phyloP scores from a whole-genome alignment of 148 eudicot species.

The Pharnaceum exiguum region DNA sequence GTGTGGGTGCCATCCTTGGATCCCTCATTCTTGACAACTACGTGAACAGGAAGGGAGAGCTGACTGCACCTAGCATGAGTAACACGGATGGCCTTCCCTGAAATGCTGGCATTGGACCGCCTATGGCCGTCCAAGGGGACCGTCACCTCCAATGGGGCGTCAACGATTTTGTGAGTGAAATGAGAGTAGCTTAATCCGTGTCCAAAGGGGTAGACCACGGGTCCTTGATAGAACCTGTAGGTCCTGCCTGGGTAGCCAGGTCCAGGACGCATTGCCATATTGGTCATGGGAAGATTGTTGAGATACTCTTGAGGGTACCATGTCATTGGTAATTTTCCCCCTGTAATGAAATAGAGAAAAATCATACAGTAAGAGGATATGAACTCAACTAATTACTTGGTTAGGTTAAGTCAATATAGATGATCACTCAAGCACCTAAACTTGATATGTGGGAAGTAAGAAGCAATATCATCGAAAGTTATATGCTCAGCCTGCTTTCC shows the following conservation, averaged over 20 bases:
- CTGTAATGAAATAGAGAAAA: conserved; percentile 24
- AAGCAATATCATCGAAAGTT: too few relatives aligned
- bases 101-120: conserved; percentile 25
- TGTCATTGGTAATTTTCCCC: conserved; percentile 90
- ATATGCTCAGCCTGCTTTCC: too few relatives aligned
- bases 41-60: conserved; percentile 42
- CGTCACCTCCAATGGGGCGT: conserved; percentile 41
- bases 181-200: conserved; percentile 80
- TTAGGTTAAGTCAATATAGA: too few relatives aligned
- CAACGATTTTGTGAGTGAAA: conserved; percentile 45
- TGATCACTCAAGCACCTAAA: too few relatives aligned
- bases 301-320: conserved; percentile 95
- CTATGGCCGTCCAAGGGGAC: conserved; percentile 60
- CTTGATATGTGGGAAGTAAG: too few relatives aligned
- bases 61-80: conserved; percentile 56
- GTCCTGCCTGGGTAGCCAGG: conserved; percentile 76
- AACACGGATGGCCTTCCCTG: conserved; percentile 44
- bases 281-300: conserved; percentile 80
- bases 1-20: conserved; percentile 75
- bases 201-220: conserved; percentile 74
- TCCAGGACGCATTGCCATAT: conserved; percentile 81
- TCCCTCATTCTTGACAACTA: conserved; percentile 60
- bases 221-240: conserved; percentile 83
- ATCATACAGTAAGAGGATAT: too few relatives aligned
- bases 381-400: too few relatives aligned